Evolutionary conservation across 768 basidiomycete species (phyloP), one percentile per base, ranked within the genome.

Genomic region (Mycena sanguinolenta): DNA sequence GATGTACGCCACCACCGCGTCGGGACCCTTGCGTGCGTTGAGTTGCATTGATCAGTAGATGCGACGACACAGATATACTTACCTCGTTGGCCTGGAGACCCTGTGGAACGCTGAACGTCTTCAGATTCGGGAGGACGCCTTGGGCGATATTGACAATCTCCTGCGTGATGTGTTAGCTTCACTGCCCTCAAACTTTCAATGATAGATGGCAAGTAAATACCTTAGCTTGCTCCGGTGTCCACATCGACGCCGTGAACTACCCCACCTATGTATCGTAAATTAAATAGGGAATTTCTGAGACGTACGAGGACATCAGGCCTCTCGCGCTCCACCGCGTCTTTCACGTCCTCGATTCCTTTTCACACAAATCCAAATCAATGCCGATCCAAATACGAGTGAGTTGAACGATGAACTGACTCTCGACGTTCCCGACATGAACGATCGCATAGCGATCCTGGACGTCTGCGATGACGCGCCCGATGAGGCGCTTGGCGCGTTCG

Each of bases 201-300:
- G 12, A 50, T 50, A n/a, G 5, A 28, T 21, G 39, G 27, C n/a
- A 8, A 23, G 42, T 9, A 57, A 23, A 19, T 6, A 62, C 60
- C 60, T 62, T 62, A 12, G 60, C 44, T 34, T 62, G 60, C 34
- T 62, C 60, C 28, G 60, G 46, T 17, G 60, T 62, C 60, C 60
- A 62, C 60, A 49, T 50, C 16, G 46, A 49, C 4, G 60, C 44
- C 13, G 60, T 62, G 34, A 62, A 62, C 60, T 62, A 28, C 44
- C 12, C 6, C 7, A 32, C 7, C 5, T 3, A 13, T 36, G 32
- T 10, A 10, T 3, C 25, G 6, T 4, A 27, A 50, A 50, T 30
- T 30, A 5, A 17, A 14, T 17, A 7, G 52, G 3, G 39, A 39
- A 39, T 7, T 14, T 14, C 17, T 16, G 16, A 23, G 9, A 10